Evolutionary conservation across 208 protist species (phyloP).

Genomic region (Crithidia expoeki): DNA sequence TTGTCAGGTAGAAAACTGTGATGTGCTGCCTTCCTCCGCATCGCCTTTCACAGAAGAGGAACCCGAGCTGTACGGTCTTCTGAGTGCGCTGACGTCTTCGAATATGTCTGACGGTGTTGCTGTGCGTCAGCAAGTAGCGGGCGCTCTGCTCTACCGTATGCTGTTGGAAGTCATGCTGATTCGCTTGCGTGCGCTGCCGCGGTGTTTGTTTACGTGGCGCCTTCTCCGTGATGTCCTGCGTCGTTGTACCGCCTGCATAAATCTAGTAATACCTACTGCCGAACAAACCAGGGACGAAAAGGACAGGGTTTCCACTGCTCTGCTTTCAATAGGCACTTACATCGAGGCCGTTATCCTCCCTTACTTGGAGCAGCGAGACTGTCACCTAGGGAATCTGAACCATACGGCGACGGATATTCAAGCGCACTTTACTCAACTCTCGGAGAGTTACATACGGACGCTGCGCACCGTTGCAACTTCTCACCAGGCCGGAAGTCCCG

Average conservation of each 20-base stretch:
- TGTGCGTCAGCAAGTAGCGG: slow-evolving; percentile 19
- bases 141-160: slow-evolving; percentile 51
- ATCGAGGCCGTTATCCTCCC: slow-evolving; percentile 19
- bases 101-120: not conserved
- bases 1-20: not conserved
- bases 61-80: slow-evolving; percentile 16
- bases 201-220: slow-evolving; percentile 62
- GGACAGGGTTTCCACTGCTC: no score
- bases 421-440: slow-evolving; percentile 18
- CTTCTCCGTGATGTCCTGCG: slow-evolving; percentile 32
- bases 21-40: not conserved
- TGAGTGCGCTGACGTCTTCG: slow-evolving; percentile 3
- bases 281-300: no score
- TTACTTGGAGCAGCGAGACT: slow-evolving; percentile 34
- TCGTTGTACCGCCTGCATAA: not conserved
- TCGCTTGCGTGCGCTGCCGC: slow-evolving; percentile 45
- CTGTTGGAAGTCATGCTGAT: slow-evolving; percentile 48
- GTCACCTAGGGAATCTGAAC: slow-evolving; percentile 22
- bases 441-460: not conserved
- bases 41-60: slow-evolving; percentile 21
- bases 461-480: slow-evolving; percentile 1
- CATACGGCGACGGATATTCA: slow-evolving; percentile 26
- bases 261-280: no score
- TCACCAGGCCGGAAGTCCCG: not conserved
- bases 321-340: no score